These are phyloP conservation scores for Verbascum thapsus DNA, from an alignment of 257 asterid genomes.

Conservation along the genomic window DNA sequence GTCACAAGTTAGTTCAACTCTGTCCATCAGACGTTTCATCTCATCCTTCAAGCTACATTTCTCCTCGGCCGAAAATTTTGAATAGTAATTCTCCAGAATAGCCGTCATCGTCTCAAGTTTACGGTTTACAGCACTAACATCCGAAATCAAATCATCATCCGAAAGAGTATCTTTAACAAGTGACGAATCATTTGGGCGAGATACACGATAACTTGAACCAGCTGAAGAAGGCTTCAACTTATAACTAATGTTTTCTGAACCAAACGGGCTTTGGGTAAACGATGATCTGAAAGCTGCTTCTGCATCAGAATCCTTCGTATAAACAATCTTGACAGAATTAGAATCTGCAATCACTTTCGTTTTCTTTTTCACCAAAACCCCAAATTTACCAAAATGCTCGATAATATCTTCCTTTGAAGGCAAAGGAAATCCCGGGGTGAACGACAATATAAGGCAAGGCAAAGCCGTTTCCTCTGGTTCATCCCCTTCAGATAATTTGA, in stretches of 20 bases:
- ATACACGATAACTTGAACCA: conserved; percentile 8
- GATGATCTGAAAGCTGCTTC: conserved; percentile 55
- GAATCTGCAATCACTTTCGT: conserved; percentile 43
- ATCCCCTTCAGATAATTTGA: conserved; percentile 19
- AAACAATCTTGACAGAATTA: conserved; percentile 43
- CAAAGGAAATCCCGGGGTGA: conserved; percentile 47
- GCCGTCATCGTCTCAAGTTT: too few species aligned
- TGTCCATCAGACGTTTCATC: too few species aligned
- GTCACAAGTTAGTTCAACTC: too few species aligned
- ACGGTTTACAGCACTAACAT: too few species aligned
- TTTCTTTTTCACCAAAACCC: conserved; percentile 47
- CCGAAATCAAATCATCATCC: conserved; percentile 28
- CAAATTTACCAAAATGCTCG: conserved; percentile 47
- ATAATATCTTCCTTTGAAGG: conserved; percentile 63
- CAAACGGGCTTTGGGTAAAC: conserved; percentile 46
- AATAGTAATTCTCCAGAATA: too few species aligned
- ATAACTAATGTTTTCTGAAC: conserved; percentile 37
- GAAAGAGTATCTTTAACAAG: conserved; percentile 28
- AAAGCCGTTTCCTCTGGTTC: conserved; percentile 19
- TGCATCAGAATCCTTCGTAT: conserved; percentile 43
- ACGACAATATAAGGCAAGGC: conserved; percentile 42
- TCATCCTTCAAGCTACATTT: too few species aligned
- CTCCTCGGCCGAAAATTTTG: too few species aligned
- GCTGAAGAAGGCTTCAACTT: conserved; percentile 36
- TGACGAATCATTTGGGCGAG: conserved; percentile 27